Percentiles rank a stretch among this genome's conserved stretches.
These are phyloP conservation scores for Phytopythium boreale DNA, from an alignment of 352 stramenopile genomes.

Conservation along the genomic window DNA sequence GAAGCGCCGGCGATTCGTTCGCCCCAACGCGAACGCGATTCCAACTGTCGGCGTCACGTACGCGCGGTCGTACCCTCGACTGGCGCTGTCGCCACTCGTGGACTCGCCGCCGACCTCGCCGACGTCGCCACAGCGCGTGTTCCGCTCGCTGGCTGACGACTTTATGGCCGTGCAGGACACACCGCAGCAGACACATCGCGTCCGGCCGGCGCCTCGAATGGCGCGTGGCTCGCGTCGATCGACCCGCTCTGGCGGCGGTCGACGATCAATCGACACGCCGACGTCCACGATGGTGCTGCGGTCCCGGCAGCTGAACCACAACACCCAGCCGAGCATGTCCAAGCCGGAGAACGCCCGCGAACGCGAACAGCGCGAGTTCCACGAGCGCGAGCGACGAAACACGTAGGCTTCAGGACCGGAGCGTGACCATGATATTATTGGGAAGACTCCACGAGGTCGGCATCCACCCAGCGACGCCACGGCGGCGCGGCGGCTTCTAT, in stretches of 20 bases:
- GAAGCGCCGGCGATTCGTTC: conserved; percentile 15
- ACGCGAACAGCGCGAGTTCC: conserved; percentile 36
- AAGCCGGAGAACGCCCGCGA: conserved; percentile 39
- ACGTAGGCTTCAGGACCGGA: not conserved
- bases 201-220: conserved; percentile 49
- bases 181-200: conserved; percentile 33
- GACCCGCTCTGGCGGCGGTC: conserved; percentile 22
- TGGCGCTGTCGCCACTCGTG: conserved; percentile 31
- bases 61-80: conserved; percentile 24
- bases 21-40: conserved; percentile 7
- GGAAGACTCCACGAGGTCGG: not conserved
- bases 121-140: conserved; percentile 32
- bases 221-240: conserved; percentile 36
- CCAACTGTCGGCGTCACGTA: conserved; percentile 19
- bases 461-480: not conserved
- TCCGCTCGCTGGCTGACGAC: conserved; percentile 61
- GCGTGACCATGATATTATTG: conserved; percentile 5
- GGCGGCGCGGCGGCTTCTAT: not conserved
- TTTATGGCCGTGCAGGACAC: conserved; percentile 64
- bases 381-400: conserved; percentile 10
- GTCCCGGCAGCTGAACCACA: conserved; percentile 47
- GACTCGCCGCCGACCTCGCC: conserved; percentile 33
- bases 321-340: conserved; percentile 19
- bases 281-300: conserved; percentile 60
- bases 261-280: conserved; percentile 41